Evolutionary conservation across 2,329 filamentous ascomycete genomes (phyloP).

Genomic region (Botrytis galanthina): DNA sequence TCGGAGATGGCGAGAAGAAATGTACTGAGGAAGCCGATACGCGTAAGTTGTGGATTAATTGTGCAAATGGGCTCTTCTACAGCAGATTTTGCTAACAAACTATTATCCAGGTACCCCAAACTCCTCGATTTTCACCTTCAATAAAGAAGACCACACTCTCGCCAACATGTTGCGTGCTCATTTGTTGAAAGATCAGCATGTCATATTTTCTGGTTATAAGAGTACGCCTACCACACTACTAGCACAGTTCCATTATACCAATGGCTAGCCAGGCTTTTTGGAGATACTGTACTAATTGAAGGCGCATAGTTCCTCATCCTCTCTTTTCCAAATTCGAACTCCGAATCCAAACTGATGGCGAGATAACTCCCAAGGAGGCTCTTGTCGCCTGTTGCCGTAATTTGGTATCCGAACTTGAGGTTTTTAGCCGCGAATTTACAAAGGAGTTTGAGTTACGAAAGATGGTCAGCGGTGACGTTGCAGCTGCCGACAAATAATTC

Average conservation of each 20-base stretch:
- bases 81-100: conserved; percentile 4
- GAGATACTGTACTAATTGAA: neutral
- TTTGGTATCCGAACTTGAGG: conserved; percentile 76
- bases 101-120: conserved; percentile 75
- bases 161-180: conserved; percentile 86
- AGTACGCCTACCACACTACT: conserved; percentile 51
- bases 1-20: conserved; percentile 87
- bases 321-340: conserved; percentile 59
- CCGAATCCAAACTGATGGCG: conserved; percentile 88
- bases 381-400: conserved; percentile 78
- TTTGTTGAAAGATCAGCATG: conserved; percentile 78
- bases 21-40: conserved; percentile 86
- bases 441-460: conserved; percentile 88
- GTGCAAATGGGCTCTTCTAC: neutral
- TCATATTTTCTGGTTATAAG: conserved; percentile 91
- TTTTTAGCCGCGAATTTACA: conserved; percentile 82
- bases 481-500: conserved; percentile 23
- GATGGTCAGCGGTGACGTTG: conserved; percentile 59
- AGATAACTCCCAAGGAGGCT: conserved; percentile 83
- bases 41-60: conserved; percentile 56
- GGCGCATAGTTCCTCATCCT: conserved; percentile 41
- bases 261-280: neutral
- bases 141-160: conserved; percentile 95
- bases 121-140: conserved; percentile 90
- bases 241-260: conserved; percentile 20